These are phyloP conservation scores for Lachancea lanzarotensis DNA, from an alignment of 805 yeast genomes.

Conservation along the genomic window DNA sequence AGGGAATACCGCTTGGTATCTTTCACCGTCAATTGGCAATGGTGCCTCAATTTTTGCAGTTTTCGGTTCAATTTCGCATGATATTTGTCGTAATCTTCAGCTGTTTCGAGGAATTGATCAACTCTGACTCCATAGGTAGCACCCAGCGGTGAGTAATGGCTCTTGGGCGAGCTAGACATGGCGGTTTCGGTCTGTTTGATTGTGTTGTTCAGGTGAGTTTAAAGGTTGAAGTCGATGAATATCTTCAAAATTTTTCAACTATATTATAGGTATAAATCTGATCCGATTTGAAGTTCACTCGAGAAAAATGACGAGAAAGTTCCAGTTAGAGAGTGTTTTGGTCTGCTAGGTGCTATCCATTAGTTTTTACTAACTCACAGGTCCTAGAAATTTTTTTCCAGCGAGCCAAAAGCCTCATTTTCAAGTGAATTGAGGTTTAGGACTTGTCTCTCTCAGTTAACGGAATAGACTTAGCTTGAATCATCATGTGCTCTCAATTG, in stretches of 20 bases:
- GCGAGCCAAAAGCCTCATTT: background rate
- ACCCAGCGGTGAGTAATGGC: slow-evolving; percentile 29
- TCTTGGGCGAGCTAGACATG: slow-evolving; percentile 10
- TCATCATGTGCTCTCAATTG: slow-evolving; percentile 1
- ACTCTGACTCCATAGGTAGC: slow-evolving; percentile 47
- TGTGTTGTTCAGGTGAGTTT: background rate
- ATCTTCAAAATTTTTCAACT: background rate
- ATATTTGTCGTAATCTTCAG: slow-evolving; percentile 64
- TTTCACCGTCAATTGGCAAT: slow-evolving; percentile 53
- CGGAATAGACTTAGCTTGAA: background rate
- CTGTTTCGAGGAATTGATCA: slow-evolving; percentile 55
- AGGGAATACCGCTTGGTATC: slow-evolving; percentile 58
- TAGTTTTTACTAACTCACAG: background rate
- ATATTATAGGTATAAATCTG: background rate
- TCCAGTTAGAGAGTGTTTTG: background rate
- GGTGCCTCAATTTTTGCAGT: slow-evolving; percentile 58
- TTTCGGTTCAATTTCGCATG: slow-evolving; percentile 56
- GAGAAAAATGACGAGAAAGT: background rate
- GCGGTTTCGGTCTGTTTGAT: background rate
- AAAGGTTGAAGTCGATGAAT: background rate
- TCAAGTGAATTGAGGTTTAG: background rate
- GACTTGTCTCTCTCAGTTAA: background rate
- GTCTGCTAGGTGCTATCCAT: background rate
- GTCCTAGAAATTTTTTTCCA: background rate
- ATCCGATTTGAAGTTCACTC: background rate